A percentile compares a stretch with the other conserved stretches of the same genome.
These are phyloP conservation scores for Pseudoscleropodium purum DNA, from an alignment of 225 moss, liverwort and hornwort species.

Conservation along the genomic window DNA sequence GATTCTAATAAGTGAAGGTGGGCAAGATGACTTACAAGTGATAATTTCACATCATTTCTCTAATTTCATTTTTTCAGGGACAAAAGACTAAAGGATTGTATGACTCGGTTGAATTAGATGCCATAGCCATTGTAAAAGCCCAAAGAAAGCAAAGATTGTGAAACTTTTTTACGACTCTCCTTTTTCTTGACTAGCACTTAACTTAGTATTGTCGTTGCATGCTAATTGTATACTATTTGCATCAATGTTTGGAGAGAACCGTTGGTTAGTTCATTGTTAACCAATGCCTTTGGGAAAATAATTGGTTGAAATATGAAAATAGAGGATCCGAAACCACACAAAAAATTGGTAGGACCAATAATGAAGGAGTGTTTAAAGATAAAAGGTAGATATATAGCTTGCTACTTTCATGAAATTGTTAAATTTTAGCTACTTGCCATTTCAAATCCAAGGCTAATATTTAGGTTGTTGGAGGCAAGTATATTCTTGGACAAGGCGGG, in stretches of 20 bases:
- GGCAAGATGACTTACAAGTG: not conserved
- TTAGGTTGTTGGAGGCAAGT: fast-evolving
- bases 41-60: not conserved
- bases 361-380: too few relatives aligned
- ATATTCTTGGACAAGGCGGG: not conserved
- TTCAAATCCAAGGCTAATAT: not conserved
- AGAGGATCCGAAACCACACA: not conserved
- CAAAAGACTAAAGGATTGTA: not conserved
- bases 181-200: not conserved
- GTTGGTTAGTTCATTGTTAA: not conserved
- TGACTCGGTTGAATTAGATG: not conserved
- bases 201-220: not conserved
- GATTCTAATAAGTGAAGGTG: not conserved
- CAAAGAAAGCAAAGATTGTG: not conserved
- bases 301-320: not conserved
- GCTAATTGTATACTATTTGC: not conserved
- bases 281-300: too few relatives aligned
- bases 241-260: not conserved
- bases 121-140: too few relatives aligned
- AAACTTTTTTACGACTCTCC: not conserved
- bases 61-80: not conserved
- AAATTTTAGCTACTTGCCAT: not conserved
- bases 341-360: not conserved
- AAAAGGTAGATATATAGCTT: not conserved
- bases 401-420: not conserved